Conservation (phyloP, 2,329 filamentous ascomycete genomes). For the Sporothrix brasiliensis region DNA sequence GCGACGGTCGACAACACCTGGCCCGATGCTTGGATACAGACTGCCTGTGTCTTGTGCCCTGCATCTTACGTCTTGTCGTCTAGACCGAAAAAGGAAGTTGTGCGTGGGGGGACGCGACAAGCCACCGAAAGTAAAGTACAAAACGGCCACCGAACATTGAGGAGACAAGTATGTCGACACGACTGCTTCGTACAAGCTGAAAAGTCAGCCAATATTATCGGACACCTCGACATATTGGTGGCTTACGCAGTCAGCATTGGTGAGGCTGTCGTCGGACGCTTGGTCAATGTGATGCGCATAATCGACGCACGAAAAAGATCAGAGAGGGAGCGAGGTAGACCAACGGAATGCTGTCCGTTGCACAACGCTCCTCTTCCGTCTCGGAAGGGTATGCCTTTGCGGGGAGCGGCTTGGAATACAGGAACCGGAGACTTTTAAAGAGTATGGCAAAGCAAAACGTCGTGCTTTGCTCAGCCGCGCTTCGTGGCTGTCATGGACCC, state of each 20-base stretch:
- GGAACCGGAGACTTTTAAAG: not conserved
- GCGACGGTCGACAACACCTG: not conserved
- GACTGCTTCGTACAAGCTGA: not conserved
- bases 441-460: not conserved
- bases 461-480: not conserved
- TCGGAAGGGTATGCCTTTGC: not conserved
- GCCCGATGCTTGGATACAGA: not conserved
- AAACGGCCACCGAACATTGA: not conserved
- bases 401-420: conserved; percentile 4
- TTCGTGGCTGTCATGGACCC: too few species aligned
- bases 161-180: not conserved
- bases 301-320: not conserved
- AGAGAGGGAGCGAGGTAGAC: not conserved
- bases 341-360: not conserved
- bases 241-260: conserved; percentile 11
- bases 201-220: not conserved
- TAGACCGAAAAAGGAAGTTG: conserved; percentile 14
- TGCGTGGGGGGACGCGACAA: conserved; percentile 8
- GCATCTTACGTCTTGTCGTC: not conserved
- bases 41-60: too few species aligned
- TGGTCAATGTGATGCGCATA: not conserved
- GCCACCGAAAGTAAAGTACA: not conserved
- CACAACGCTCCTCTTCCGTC: not conserved
- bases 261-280: conserved; percentile 1
- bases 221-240: not conserved